phyloP scores from a whole-genome alignment of 2,329 filamentous ascomycete genomes.

The Exophiala sp. region DNA sequence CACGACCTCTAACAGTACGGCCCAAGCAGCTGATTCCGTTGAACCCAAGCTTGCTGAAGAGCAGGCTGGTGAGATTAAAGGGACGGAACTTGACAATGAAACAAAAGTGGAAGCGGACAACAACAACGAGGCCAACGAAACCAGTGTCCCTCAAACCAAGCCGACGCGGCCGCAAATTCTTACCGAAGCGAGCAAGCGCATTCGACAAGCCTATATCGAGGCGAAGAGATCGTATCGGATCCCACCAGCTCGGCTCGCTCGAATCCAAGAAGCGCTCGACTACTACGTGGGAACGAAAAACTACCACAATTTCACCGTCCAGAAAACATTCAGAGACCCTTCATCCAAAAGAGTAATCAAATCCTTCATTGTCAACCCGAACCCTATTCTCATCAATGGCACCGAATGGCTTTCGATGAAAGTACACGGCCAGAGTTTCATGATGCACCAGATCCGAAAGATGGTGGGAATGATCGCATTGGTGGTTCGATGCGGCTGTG shows the following conservation, averaged over 20 bases:
- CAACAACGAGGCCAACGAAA: background rate
- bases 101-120: background rate
- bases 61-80: background rate
- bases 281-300: conserved; percentile 79
- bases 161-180: conserved; percentile 40
- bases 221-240: conserved; percentile 85
- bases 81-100: conserved; percentile 8
- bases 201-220: conserved; percentile 73
- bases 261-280: conserved; percentile 68
- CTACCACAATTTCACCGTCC: conserved; percentile 96
- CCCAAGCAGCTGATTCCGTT: background rate
- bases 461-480: conserved; percentile 94
- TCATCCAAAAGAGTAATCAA: conserved; percentile 88
- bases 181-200: conserved; percentile 61
- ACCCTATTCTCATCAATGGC: conserved; percentile 77
- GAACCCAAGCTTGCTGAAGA: background rate
- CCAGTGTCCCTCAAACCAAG: background rate
- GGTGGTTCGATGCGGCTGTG: conserved; percentile 75
- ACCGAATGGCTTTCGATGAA: conserved; percentile 95
- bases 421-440: conserved; percentile 96
- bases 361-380: conserved; percentile 71
- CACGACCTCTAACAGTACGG: background rate
- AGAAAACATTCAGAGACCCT: conserved; percentile 73
- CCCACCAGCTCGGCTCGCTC: conserved; percentile 61
- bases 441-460: conserved; percentile 99